Conservation (phyloP, 441 rosid genomes). For the Mallotus japonicus region DNA sequence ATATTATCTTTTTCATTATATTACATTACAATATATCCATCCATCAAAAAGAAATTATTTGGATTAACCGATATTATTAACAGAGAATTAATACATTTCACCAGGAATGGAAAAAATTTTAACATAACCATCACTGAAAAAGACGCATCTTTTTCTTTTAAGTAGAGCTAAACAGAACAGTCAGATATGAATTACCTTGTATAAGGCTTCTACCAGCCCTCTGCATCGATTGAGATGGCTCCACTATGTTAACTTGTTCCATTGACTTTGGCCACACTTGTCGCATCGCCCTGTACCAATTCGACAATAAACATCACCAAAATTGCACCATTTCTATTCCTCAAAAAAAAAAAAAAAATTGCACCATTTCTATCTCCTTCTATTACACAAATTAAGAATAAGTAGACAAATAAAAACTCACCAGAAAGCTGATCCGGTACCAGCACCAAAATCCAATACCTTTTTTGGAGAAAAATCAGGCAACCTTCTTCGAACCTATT, state of each 20-base stretch:
- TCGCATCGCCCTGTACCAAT: constrained; percentile 58
- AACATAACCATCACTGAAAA: background rate
- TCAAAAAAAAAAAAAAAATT: too few species aligned
- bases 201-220: constrained; percentile 79
- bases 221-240: constrained; percentile 96
- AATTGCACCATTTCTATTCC: constrained; percentile 20
- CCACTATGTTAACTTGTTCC: constrained; percentile 71
- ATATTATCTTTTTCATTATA: background rate
- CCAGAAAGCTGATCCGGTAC: constrained; percentile 97
- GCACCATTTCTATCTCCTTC: constrained; percentile 8
- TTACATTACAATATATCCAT: background rate
- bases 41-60: background rate
- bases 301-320: constrained; percentile 9
- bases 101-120: background rate
- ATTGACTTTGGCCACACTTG: constrained; percentile 88
- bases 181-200: constrained; percentile 45
- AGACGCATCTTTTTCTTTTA: background rate
- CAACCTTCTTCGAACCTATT: constrained; percentile 63
- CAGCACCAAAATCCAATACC: constrained; percentile 91
- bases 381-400: background rate
- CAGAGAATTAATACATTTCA: background rate
- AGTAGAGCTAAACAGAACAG: background rate
- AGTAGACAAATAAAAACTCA: constrained; percentile 27
- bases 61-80: background rate
- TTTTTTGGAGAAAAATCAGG: constrained; percentile 68